Percentiles rank a stretch among this genome's conserved stretches.
Conservation (phyloP, 169 alveolate species). For the Perkinsus olseni region DNA sequence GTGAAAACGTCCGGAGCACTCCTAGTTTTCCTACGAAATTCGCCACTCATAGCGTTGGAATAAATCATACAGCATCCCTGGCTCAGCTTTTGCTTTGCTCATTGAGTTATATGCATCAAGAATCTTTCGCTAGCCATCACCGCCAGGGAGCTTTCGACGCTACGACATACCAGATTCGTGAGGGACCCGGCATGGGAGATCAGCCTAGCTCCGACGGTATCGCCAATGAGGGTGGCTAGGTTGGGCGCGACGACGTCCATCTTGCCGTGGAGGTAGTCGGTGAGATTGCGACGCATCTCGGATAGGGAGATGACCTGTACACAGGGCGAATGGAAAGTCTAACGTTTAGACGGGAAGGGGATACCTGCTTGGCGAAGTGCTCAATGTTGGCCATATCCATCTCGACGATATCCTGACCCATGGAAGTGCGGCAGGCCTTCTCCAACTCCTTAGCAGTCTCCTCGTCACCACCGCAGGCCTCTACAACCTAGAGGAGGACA, state of each 20-base stretch:
- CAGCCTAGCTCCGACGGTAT: conserved; percentile 87
- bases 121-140: neutral
- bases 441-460: conserved; percentile 74
- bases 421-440: conserved; percentile 78
- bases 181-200: conserved; percentile 95
- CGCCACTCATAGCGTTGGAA: neutral
- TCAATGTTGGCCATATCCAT: conserved; percentile 76
- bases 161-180: conserved; percentile 49
- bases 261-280: conserved; percentile 75
- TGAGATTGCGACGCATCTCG: conserved; percentile 72
- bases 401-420: conserved; percentile 92
- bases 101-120: neutral
- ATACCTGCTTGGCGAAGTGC: conserved; percentile 80
- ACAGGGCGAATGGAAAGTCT: neutral
- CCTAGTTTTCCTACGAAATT: neutral
- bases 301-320: conserved; percentile 41
- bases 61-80: neutral
- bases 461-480: conserved; percentile 66
- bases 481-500: conserved; percentile 38
- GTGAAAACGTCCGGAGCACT: too few relatives aligned
- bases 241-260: conserved; percentile 96
- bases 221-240: conserved; percentile 88
- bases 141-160: neutral
- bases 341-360: neutral
- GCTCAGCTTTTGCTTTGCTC: neutral